A percentile compares a stretch with the other conserved stretches of the same genome.
phyloP scores from a whole-genome alignment of 805 yeast genomes.

The Candida nonsorbophila region DNA sequence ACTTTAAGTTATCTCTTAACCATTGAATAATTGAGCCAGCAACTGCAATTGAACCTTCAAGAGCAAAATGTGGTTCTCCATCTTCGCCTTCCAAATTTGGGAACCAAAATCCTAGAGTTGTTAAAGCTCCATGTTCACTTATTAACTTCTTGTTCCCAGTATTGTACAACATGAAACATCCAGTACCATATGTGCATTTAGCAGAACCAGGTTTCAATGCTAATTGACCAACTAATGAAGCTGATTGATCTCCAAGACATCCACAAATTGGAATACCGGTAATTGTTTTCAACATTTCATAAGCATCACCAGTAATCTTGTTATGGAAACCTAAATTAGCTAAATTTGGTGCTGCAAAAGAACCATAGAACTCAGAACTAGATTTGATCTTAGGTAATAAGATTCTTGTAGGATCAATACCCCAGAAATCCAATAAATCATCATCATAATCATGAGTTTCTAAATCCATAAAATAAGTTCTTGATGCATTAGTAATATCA shows the following conservation, averaged over 20 bases:
- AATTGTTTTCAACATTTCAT: slow-evolving; percentile 43
- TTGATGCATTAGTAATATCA: slow-evolving; percentile 86
- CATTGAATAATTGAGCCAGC: slow-evolving; percentile 94
- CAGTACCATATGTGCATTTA: slow-evolving; percentile 95
- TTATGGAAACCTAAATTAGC: slow-evolving; percentile 47
- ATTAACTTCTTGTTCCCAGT: slow-evolving; percentile 72
- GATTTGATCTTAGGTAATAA: slow-evolving; percentile 73
- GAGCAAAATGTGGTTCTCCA: slow-evolving; percentile 71
- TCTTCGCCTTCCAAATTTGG: slow-evolving; percentile 50
- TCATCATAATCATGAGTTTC: slow-evolving; percentile 71
- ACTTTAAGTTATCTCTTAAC: slow-evolving; percentile 84
- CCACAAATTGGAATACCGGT: slow-evolving; percentile 76
- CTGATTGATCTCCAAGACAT: slow-evolving; percentile 90
- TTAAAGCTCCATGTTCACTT: slow-evolving; percentile 75
- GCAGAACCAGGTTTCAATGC: slow-evolving; percentile 83
- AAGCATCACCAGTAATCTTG: slow-evolving; percentile 47
- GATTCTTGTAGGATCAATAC: slow-evolving; percentile 62
- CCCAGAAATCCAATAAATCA: slow-evolving; percentile 72
- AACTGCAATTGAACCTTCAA: slow-evolving; percentile 94
- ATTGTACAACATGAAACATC: slow-evolving; percentile 85
- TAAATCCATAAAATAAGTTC: slow-evolving; percentile 87
- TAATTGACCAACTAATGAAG: slow-evolving; percentile 89
- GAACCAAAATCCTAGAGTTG: slow-evolving; percentile 90
- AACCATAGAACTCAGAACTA: slow-evolving; percentile 73
- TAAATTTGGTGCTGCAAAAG: slow-evolving; percentile 58